A percentile compares a stretch with the other conserved stretches of the same genome.
Evolutionary conservation across 345 rosid genomes (phyloP).

Genomic region (Psidium guajava): DNA sequence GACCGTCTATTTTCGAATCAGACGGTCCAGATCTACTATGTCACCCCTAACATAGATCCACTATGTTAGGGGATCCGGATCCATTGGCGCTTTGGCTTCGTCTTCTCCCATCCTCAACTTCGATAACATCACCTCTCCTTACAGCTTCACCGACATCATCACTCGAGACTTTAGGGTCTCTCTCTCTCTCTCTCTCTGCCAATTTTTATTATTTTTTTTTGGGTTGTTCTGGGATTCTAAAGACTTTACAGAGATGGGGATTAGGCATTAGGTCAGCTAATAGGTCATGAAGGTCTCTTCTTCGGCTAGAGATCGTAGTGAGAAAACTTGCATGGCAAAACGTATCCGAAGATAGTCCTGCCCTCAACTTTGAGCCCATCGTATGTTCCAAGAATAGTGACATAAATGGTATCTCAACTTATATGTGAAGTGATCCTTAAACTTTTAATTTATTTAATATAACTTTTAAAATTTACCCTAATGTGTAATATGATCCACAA

Average conservation of each 20-base stretch:
- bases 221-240: neutral
- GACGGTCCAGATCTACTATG: too few relatives aligned
- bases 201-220: neutral
- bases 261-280: neutral
- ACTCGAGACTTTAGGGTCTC: slow-evolving; percentile 62
- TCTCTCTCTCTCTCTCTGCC: neutral
- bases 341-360: neutral
- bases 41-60: too few relatives aligned
- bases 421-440: too few relatives aligned
- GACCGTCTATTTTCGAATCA: too few relatives aligned
- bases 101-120: slow-evolving; percentile 71
- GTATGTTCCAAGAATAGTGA: too few relatives aligned
- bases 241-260: neutral
- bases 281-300: neutral
- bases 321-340: neutral
- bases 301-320: neutral
- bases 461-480: too few relatives aligned
- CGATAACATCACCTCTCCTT: slow-evolving; percentile 51
- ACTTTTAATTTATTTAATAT: too few relatives aligned
- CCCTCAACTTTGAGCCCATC: neutral
- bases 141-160: slow-evolving; percentile 66
- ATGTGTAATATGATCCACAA: too few relatives aligned
- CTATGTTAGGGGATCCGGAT: too few relatives aligned
- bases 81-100: slow-evolving; percentile 74
- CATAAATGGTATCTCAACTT: too few relatives aligned